Conservation (phyloP, 495 filamentous ascomycete genomes). For the Copromyces sp. region DNA sequence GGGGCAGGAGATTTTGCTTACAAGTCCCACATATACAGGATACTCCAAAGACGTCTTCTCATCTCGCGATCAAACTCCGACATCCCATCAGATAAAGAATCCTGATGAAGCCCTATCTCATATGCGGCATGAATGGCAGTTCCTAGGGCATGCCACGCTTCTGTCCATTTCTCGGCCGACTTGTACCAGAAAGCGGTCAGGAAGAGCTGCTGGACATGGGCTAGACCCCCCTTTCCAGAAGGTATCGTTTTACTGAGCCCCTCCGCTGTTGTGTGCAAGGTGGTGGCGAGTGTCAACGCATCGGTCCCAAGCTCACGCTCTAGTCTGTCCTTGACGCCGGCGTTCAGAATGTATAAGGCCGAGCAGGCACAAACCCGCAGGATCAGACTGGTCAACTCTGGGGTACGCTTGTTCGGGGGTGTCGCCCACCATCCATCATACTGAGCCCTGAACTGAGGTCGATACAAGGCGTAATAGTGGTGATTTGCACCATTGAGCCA, state of each 20-base stretch:
- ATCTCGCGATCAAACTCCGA: constrained; percentile 38
- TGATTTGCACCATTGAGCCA: constrained; percentile 39
- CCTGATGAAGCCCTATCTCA: constrained; percentile 44
- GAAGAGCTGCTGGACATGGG: constrained; percentile 43
- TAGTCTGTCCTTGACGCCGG: constrained; percentile 28
- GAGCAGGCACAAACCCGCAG: constrained; percentile 43
- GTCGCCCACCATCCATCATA: constrained; percentile 41
- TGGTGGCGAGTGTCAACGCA: constrained; percentile 27
- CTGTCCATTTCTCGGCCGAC: constrained; percentile 40
- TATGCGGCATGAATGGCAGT: constrained; percentile 40
- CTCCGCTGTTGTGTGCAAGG: constrained; percentile 34
- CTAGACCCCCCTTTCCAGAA: constrained; percentile 36
- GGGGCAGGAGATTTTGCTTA: constrained; percentile 10
- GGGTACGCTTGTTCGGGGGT: constrained; percentile 21
- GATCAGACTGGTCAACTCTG: constrained; percentile 42
- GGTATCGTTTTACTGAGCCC: constrained; percentile 35
- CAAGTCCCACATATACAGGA: constrained; percentile 34
- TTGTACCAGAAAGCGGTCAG: constrained; percentile 44
- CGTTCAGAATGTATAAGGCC: constrained; percentile 31
- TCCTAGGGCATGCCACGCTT: constrained; percentile 41
- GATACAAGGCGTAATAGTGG: constrained; percentile 41
- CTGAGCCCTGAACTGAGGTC: constrained; percentile 35
- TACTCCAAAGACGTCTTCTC: constrained; percentile 32
- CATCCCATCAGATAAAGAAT: constrained; percentile 22
- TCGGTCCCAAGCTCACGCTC: constrained; percentile 37